Evolutionary conservation across 2,329 filamentous ascomycete genomes (phyloP), one percentile per base, ranked within the genome.

Genomic region (Neoscytalidium dimidiatum): DNA sequence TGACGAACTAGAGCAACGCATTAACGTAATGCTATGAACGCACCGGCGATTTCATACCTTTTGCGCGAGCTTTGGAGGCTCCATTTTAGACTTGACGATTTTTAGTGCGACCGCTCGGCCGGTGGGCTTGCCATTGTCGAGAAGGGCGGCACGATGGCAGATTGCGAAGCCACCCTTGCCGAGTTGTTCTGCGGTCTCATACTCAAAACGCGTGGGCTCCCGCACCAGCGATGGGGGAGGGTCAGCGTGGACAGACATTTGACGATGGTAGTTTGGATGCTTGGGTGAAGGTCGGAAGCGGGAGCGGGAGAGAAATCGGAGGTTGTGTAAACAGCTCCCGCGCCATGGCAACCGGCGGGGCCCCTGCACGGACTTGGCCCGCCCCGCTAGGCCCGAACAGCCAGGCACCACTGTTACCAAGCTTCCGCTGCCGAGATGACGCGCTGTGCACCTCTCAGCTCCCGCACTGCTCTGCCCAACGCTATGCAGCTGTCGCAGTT

Each of bases 91-190:
- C 80, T 89, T 91, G 73, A 94, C 91, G 73, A 94, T 92, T 81
- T 94, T 94, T 71, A 94, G 82, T 49, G 91, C 91, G 74, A 88
- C 90, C 69, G 85, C 85, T 72, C 89, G 88, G 71, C 85, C 89
- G 5, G 86, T 86, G 11, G 88, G 78, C 67, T 78, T 78, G 64
- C 78, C 78, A 58, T 79, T 78, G 49, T 82, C 86, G 61, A 87
- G 82, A 63, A 90, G 79, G 70, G 89, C 86, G 53, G 89, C 91
- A 70, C 88, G 86, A 73, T 94, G 91, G 79, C 91, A 94, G 67
- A 94, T 90, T 69, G 91, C 91, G 73, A 94, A 94, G 9, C 91
- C 91, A 52, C 91, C 91, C 78, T 92, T 94, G 28, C 91, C 91
- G 65, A 94, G 82, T 73, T 92, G 83, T 71, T 87, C 88, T 65